Base-by-base conservation (phyloP, 768 basidiomycete species). In the Phylloporus arenicola region DNA sequence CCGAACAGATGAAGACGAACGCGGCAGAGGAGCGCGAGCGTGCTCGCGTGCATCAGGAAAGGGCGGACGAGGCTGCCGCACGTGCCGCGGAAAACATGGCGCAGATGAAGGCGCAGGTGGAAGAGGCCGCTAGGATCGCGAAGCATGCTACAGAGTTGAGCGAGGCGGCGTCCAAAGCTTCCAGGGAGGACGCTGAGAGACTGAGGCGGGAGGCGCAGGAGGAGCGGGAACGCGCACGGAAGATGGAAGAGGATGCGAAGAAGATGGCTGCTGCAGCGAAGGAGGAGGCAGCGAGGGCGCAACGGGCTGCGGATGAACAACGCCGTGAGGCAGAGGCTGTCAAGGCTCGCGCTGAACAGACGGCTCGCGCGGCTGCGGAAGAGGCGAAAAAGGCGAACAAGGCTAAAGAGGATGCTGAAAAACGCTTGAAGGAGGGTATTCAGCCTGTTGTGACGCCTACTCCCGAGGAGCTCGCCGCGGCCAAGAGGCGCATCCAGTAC, bases 401-500 rank as follows among this genome's bases (percentile, higher is more conserved):
- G 16, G 63, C 60, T 2, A 58, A 48, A 39, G 43, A 50, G n/a
- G 57, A 56, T 6, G 59, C 57, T 0, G 57, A 62, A 20, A 55
- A 14, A 13, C 41, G 30, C 1, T 33, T 56, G 39, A 59, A 56
- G 30, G 57, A 61, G 24, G 61, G 64, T 2, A 61, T 65, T 5
- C 64, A 63, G 11, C 64, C 64, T 2, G 48, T 60, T 42, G 47
- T 60, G 2, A 55, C 48, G 0, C 64, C 62, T 0, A 39, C 57
- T 24, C 22, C 30, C 0, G 53, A 51, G 29, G 55, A 61, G 19
- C 20, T 57, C 19, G 48, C 45, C 3, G 54, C 50, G 0, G 54
- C 53, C 2, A 65, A 64, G 41, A 51, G n/a, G 6, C 54, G 51
- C 4, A 34, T 65, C 16, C 57, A 57, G 48, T 65, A 63, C 33